Evolutionary conservation across 352 stramenopile species (phyloP).

Genomic region (Pythium aquatile): DNA sequence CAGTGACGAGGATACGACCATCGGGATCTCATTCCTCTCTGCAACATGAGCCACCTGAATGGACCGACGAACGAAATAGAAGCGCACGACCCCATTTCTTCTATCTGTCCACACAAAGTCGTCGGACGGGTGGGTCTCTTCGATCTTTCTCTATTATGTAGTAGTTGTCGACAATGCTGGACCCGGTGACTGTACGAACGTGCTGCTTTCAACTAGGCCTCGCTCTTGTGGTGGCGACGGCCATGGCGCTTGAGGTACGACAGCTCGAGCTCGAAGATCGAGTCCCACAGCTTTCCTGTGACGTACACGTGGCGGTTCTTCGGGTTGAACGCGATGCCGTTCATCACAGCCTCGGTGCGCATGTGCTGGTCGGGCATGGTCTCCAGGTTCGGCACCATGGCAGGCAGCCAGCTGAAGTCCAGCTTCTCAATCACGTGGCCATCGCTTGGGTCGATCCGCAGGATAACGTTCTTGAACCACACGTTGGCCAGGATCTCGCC

Average conservation of each 20-base stretch:
- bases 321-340: constrained; percentile 84
- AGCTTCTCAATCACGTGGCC: constrained; percentile 70
- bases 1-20: constrained; percentile 23
- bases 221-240: background rate
- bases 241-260: constrained; percentile 38
- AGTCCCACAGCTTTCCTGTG: constrained; percentile 85
- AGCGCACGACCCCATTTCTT: background rate
- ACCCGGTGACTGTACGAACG: too few species aligned
- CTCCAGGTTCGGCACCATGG: constrained; percentile 42
- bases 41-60: background rate
- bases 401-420: constrained; percentile 62
- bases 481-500: constrained; percentile 86
- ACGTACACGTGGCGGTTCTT: constrained; percentile 60
- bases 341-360: constrained; percentile 79
- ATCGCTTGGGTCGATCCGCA: constrained; percentile 72
- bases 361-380: constrained; percentile 29
- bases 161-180: too few species aligned
- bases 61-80: background rate
- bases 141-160: background rate
- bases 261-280: constrained; percentile 78
- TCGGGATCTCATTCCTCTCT: constrained; percentile 28
- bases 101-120: too few species aligned
- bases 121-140: background rate
- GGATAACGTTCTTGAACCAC: constrained; percentile 74
- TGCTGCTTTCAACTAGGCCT: background rate